Conservation (phyloP, 805 yeast species). For the Candida alai region DNA sequence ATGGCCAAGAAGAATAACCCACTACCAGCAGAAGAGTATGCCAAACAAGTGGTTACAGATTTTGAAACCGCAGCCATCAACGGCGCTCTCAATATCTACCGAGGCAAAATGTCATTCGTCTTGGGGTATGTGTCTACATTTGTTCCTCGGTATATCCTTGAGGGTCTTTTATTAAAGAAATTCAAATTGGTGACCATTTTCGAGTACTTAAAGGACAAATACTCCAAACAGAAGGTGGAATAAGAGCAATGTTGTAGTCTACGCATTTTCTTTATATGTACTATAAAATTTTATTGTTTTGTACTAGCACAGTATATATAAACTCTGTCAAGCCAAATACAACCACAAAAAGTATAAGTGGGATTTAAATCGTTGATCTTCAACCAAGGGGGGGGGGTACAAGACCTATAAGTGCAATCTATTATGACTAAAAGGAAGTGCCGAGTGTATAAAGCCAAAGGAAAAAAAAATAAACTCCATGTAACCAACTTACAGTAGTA, state of each 20-base stretch:
- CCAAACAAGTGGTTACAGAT: conserved; percentile 51
- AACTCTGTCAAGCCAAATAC: too few relatives aligned
- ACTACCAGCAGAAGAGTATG: conserved; percentile 56
- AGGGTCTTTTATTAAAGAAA: conserved; percentile 34
- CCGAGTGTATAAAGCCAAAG: too few relatives aligned
- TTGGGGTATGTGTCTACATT: conserved; percentile 30
- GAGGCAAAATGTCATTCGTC: conserved; percentile 48
- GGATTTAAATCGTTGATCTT: too few relatives aligned
- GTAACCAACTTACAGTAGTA: too few relatives aligned
- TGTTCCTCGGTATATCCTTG: conserved; percentile 49
- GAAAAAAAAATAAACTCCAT: too few relatives aligned
- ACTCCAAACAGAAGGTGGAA: conserved; percentile 10
- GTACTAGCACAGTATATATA: too few relatives aligned
- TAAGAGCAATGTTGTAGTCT: too few relatives aligned
- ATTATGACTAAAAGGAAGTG: too few relatives aligned
- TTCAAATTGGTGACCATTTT: conserved; percentile 26
- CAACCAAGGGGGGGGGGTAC: too few relatives aligned
- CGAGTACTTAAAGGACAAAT: conserved; percentile 20
- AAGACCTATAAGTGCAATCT: too few relatives aligned
- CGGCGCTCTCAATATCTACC: conserved; percentile 46
- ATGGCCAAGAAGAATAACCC: conserved; percentile 63
- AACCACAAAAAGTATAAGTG: too few relatives aligned
- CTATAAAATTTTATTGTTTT: background rate
- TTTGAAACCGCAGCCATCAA: conserved; percentile 33
- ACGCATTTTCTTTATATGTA: background rate